Base-by-base conservation (phyloP, 2,329 filamentous ascomycete species). In the Fusarium vanettenii region DNA sequence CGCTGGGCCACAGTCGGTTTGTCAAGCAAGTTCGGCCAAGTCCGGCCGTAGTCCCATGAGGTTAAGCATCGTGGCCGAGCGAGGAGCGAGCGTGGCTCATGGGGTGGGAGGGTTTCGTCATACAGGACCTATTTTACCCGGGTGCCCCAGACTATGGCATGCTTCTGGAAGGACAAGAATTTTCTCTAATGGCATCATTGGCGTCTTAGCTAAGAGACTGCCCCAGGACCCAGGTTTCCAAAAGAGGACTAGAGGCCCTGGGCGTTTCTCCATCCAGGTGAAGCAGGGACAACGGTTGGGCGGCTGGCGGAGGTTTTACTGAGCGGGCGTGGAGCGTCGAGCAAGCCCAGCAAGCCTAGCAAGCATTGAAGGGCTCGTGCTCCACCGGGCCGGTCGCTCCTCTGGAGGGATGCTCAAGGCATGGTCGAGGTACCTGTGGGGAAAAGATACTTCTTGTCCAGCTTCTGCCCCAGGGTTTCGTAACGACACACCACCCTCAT, bases 91-190 rank as follows among this genome's bases (percentile, higher is more conserved):
- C 57, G 59, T 64, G 60, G 62, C 69, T 67, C 66, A 37, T 68
- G 48, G 45, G 27, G 68, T 71, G 74, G 66, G 64, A 70, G 60
- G 55, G 67, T 69, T 77, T 76, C 72, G 73, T 76, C 75, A 76
- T 71, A 60, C 27, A 31, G 25, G 25, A 52, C 48, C 48, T 52
- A 20, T 52, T 41, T 69, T 69, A 39, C 64, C 69, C 64, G 16
- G 60, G 61, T 62, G 64, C 72, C 69, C 76, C 72, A 71, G 71
- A 76, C 57, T 69, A 69, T 72, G 60, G 66, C 69, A 77, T 76
- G 72, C 78, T 81, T 81, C 80, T 81, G 75, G 80, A 81, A 81
- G 78, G 69, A 67, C 60, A 69, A 75, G 71, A 75, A 67, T 76
- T 77, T 79, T 80, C 67, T 73, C 56, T 59, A 16, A 76, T 77